Conservation (phyloP, 768 basidiomycete species). For the Tubosaeta sp. region DNA sequence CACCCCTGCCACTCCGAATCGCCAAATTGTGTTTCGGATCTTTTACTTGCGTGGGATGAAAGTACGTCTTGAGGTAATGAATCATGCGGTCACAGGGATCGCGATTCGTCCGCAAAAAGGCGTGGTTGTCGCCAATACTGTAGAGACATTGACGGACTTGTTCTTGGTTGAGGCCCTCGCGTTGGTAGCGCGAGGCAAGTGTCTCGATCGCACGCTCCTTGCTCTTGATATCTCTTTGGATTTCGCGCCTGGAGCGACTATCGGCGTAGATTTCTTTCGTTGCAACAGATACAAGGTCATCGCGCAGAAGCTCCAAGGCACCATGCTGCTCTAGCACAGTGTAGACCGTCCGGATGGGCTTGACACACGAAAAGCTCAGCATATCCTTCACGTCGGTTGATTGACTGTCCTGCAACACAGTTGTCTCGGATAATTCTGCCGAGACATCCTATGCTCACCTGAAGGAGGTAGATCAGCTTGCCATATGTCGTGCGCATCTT, state of each 20-base stretch:
- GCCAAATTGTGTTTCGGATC: slow-evolving; percentile 65
- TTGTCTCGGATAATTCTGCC: background rate
- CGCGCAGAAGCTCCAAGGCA: slow-evolving; percentile 67
- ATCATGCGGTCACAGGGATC: slow-evolving; percentile 90
- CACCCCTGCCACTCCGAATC: slow-evolving; percentile 76
- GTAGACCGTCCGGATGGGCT: slow-evolving; percentile 74
- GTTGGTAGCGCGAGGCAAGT: slow-evolving; percentile 60
- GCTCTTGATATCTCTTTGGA: slow-evolving; percentile 77
- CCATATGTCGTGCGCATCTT: slow-evolving; percentile 90
- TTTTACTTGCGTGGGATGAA: slow-evolving; percentile 68
- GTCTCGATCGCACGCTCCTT: slow-evolving; percentile 84
- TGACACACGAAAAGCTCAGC: slow-evolving; percentile 73
- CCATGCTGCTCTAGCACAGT: slow-evolving; percentile 57
- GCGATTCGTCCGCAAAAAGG: slow-evolving; percentile 80
- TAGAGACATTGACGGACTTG: slow-evolving; percentile 74
- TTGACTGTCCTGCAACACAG: slow-evolving; percentile 68
- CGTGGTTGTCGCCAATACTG: slow-evolving; percentile 87
- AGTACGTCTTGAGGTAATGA: slow-evolving; percentile 64
- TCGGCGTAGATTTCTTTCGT: slow-evolving; percentile 82
- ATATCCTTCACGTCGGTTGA: slow-evolving; percentile 76
- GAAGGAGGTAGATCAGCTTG: slow-evolving; percentile 78
- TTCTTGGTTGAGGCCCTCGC: slow-evolving; percentile 58
- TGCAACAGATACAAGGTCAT: slow-evolving; percentile 69
- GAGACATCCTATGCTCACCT: slow-evolving; percentile 42
- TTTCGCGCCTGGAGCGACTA: slow-evolving; percentile 63